Evolutionary conservation across 2,329 filamentous ascomycete species (phyloP), one percentile per base, ranked within the genome.

Genomic region (Trichoderma gracile): DNA sequence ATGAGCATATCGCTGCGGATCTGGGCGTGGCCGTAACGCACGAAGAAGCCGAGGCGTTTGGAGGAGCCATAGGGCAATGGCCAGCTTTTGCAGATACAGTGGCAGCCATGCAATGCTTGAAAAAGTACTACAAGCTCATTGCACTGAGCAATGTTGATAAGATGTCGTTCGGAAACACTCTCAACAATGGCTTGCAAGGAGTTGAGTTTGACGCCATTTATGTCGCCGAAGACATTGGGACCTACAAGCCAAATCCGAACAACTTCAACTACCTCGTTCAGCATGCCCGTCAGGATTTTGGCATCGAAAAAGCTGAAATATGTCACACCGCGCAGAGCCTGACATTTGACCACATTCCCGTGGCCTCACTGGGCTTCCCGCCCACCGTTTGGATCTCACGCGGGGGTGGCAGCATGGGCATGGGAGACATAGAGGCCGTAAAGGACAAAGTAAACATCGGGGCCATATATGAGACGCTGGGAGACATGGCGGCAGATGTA

Each of bases 321-420:
- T 71, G 90, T 68, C 88, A 90, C 71, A 88, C 88, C 0, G 90
- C 89, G 58, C 83, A 89, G 74, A 89, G 86, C 65, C 76, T 90
- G 72, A 81, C 79, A 40, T 84, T 87, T 68, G 89, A 92, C 69
- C 88, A 91, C 73, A 81, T 84, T 3, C 86, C 89, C 0, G 85
- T 86, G 3, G 84, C 84, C 74, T 73, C 83, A 70, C 69, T 87
- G 17, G 87, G 85, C 1, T 71, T 91, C 40, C 80, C 79, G 68
- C 86, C 82, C 63, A 82, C 82, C 5, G 56, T 59, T 21, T 92
- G 87, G 87, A 90, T 91, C 70, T 82, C 82, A 58, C 79, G 80
- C 1, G 83, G 78, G 0, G 79, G 78, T 19, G 60, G 47, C 27
- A 56, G 33, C 77, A 78, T 25, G 80, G 42, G 77, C 75, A 72